phyloP scores from a whole-genome alignment of 768 basidiomycete species.

The Pleurotus sapidus region DNA sequence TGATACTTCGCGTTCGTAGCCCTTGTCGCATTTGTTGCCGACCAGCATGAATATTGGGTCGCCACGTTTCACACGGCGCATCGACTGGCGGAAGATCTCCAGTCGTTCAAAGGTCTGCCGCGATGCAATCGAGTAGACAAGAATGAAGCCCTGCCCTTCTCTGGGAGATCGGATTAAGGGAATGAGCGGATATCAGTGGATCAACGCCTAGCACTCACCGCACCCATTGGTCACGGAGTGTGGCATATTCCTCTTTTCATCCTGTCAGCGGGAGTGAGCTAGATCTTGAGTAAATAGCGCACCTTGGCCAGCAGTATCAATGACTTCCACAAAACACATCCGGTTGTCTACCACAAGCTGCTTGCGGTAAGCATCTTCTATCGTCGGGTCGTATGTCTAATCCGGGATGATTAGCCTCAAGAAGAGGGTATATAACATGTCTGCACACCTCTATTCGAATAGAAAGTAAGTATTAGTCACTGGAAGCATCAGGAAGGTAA shows the following conservation, averaged over 20 bases:
- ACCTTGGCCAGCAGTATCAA: conserved; percentile 98
- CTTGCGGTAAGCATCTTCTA: conserved; percentile 97
- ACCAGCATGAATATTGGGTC: conserved; percentile 91
- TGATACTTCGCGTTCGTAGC: conserved; percentile 87
- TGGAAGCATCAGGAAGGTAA: not conserved
- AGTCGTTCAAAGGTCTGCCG: conserved; percentile 88
- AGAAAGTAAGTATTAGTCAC: conserved; percentile 5
- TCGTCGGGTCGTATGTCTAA: conserved; percentile 96
- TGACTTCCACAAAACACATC: conserved; percentile 95
- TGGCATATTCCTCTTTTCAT: conserved; percentile 88
- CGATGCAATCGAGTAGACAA: conserved; percentile 97
- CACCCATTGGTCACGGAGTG: conserved; percentile 96
- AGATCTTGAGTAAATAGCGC: conserved; percentile 21
- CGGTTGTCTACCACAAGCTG: conserved; percentile 92
- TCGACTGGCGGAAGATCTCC: conserved; percentile 86
- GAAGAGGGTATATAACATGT: not conserved
- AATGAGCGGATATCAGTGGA: conserved; percentile 7
- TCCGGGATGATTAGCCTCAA: conserved; percentile 12
- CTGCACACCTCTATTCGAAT: conserved; percentile 49
- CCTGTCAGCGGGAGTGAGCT: conserved; percentile 8
- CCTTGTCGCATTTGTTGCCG: conserved; percentile 94
- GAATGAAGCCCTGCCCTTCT: conserved; percentile 96
- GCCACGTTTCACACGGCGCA: conserved; percentile 83
- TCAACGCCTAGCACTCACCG: conserved; percentile 54
- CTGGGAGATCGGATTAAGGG: conserved; percentile 35